These are phyloP conservation scores for Juncus effusus DNA, from an alignment of 176 grass and related monocot species.

Conservation along the genomic window DNA sequence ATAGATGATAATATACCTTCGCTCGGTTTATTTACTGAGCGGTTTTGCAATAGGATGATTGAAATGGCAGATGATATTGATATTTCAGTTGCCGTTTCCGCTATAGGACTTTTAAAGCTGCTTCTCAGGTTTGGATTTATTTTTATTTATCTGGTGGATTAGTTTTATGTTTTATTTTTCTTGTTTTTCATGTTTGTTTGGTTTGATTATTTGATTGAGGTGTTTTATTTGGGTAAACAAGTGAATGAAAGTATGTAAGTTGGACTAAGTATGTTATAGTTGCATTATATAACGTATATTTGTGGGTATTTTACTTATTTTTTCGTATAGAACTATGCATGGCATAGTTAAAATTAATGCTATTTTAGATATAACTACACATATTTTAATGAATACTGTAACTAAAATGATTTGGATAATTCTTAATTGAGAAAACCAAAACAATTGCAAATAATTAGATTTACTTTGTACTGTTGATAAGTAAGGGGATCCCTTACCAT, in stretches of 20 bases:
- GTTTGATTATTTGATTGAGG: constrained; percentile 1
- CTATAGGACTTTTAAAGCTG: constrained; percentile 92
- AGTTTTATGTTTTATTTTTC: neutral
- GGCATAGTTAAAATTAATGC: too few relatives aligned
- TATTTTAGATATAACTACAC: too few relatives aligned
- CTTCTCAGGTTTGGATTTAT: constrained; percentile 52
- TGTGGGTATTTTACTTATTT: too few relatives aligned
- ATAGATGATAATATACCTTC: constrained; percentile 86
- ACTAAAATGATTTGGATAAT: too few relatives aligned
- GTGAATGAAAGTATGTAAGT: neutral
- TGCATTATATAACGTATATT: too few relatives aligned
- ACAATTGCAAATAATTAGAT: too few relatives aligned
- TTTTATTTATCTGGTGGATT: constrained; percentile 4
- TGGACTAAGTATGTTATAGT: too few relatives aligned
- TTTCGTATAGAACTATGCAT: too few relatives aligned
- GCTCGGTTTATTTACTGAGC: constrained; percentile 82
- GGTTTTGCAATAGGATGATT: constrained; percentile 93
- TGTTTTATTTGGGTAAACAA: neutral
- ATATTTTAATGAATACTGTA: too few relatives aligned
- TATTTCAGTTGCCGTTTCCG: constrained; percentile 93
- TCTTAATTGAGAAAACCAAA: too few relatives aligned
- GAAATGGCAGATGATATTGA: constrained; percentile 98
- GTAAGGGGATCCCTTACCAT: too few relatives aligned
- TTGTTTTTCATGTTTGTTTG: neutral
- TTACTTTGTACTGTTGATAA: too few relatives aligned